Base-by-base conservation (phyloP, 768 basidiomycete genomes). In the Tylopilus sp. region DNA sequence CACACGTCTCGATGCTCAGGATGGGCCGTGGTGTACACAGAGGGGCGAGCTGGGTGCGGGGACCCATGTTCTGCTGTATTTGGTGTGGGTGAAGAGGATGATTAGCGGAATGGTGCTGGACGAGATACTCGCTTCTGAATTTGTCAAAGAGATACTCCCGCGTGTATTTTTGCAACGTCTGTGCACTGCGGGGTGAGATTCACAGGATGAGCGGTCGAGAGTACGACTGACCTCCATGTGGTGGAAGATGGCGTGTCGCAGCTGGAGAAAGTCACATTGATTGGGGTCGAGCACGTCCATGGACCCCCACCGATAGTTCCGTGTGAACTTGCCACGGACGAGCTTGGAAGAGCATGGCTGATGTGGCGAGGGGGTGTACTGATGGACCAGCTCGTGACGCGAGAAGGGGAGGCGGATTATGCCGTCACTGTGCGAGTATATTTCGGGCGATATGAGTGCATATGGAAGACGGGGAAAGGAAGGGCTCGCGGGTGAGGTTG, bases 121-220 rank as follows among this genome's bases (percentile, higher is more conserved):
- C 72, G 54, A 75, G 72, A 68, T 78, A 82, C 51, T 87, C 86
- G 56, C 66, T 71, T 53, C 79, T 78, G 73, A 87, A 92, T 64
- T 86, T 89, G 64, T 88, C 84, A 59, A 87, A 87, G 46, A 92
- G 78, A 73, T 91, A 90, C 62, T 88, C 86, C 62, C 82, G 80
- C 34, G 89, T 92, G 71, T 91, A 91, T 66, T 87, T 86, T 75
- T 88, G 87, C 62, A 95, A 76, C 48, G 86, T 88, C 90, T 93
- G 67, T 54, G 64, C 52, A 66, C 53, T 47, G 52, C 52, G 45
- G 45, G 25, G 48, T 66, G 52, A 62, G 52, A 38, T 48, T 59
- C 33, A 61, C 57, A 51, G 33, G 49, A 33, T 33, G 29, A 54
- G 38, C 45, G 42, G 50, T 54, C 38, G 59, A 50, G 48, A 58